A percentile compares a stretch with the other conserved stretches of the same genome.
Conservation (phyloP, 176 grass and related monocot genomes). For the Phyllostachys edulis region DNA sequence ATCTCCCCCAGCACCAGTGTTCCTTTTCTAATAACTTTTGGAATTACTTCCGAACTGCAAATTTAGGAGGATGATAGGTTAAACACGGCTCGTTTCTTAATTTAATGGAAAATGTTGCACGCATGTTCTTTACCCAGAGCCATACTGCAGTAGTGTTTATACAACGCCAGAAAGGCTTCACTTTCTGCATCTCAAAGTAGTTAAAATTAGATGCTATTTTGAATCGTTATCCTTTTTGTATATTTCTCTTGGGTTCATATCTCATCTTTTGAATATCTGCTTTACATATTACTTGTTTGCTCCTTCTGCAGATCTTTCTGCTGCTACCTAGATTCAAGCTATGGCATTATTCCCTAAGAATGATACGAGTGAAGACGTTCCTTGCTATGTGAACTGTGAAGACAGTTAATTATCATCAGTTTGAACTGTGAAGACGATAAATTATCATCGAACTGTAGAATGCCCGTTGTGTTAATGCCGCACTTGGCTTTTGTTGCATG, state of each 20-base stretch:
- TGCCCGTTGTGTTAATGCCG: neutral
- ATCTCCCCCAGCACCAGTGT: neutral
- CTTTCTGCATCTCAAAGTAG: neutral
- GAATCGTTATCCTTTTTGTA: neutral
- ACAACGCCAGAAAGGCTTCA: neutral
- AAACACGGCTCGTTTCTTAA: neutral
- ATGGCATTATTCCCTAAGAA: neutral
- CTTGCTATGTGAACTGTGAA: neutral
- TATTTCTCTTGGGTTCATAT: neutral
- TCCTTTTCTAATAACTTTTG: neutral
- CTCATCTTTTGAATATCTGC: neutral
- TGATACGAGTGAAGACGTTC: neutral
- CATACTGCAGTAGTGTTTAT: neutral
- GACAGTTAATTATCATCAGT: neutral
- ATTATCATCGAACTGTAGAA: neutral
- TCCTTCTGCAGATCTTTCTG: constrained; percentile 23
- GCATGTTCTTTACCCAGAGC: neutral
- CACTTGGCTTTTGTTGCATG: neutral
- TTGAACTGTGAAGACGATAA: constrained; percentile 25
- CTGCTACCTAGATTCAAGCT: neutral
- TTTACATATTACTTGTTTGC: neutral
- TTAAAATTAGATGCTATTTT: neutral
- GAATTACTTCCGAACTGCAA: neutral
- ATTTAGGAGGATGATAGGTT: neutral
- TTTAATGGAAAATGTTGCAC: constrained; percentile 10